Conservation (phyloP, 2,329 filamentous ascomycete genomes). For the Diplodia scrobiculata region DNA sequence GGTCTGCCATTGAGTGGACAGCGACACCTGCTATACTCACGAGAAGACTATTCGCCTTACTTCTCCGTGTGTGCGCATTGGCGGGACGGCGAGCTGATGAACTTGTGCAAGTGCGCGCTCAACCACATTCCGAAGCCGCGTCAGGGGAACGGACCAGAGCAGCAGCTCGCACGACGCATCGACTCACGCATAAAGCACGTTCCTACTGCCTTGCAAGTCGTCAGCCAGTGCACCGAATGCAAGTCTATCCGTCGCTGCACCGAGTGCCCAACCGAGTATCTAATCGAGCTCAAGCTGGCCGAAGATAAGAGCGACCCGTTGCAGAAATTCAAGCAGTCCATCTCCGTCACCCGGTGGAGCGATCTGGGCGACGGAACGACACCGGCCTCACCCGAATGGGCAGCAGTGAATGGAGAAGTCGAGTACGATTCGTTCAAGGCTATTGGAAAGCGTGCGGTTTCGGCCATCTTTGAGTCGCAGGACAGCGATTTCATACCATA, state of each 20-base stretch:
- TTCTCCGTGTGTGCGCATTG: slow-evolving; percentile 66
- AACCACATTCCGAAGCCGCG: slow-evolving; percentile 56
- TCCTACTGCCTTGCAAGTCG: slow-evolving; percentile 40
- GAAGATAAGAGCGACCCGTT: slow-evolving; percentile 56
- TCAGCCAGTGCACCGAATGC: slow-evolving; percentile 58
- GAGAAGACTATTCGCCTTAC: slow-evolving; percentile 60
- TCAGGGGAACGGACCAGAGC: slow-evolving; percentile 38
- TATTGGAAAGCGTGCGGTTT: slow-evolving; percentile 59
- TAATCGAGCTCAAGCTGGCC: slow-evolving; percentile 61
- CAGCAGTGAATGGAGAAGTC: slow-evolving; percentile 55
- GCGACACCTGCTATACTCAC: slow-evolving; percentile 60
- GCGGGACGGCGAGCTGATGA: slow-evolving; percentile 63
- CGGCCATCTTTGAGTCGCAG: slow-evolving; percentile 61
- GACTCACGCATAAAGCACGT: slow-evolving; percentile 33
- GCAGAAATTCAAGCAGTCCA: slow-evolving; percentile 59
- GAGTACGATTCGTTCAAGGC: slow-evolving; percentile 58
- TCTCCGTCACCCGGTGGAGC: slow-evolving; percentile 64
- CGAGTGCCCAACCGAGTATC: slow-evolving; percentile 64
- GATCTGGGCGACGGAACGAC: slow-evolving; percentile 60
- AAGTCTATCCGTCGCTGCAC: slow-evolving; percentile 63
- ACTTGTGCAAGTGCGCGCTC: slow-evolving; percentile 63
- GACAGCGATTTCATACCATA: slow-evolving; percentile 60
- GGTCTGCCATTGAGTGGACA: slow-evolving; percentile 56
- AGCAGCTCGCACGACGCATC: slow-evolving; percentile 48
- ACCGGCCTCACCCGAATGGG: slow-evolving; percentile 58